Conservation (phyloP, 2,329 filamentous ascomycete species). For the Alternaria longipes region DNA sequence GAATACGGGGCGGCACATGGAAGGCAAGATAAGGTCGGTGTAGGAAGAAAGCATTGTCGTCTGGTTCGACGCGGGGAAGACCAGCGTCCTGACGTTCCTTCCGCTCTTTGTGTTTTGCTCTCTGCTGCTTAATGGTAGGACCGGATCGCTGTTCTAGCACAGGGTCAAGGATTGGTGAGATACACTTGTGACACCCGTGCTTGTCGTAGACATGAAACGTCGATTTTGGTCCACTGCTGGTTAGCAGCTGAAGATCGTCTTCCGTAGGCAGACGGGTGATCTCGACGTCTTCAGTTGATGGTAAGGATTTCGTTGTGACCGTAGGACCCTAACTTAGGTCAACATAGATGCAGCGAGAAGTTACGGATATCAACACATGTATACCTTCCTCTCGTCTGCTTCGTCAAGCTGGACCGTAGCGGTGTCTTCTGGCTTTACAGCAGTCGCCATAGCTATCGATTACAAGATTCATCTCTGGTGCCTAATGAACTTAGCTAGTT, state of each 20-base stretch:
- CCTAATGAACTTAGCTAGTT: neutral
- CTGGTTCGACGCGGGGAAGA: conserved; percentile 6
- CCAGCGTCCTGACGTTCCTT: conserved; percentile 20
- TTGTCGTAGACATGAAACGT: conserved; percentile 8
- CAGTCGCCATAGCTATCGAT: neutral
- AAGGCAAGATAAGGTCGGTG: conserved; percentile 44
- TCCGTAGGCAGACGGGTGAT: neutral
- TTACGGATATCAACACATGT: neutral
- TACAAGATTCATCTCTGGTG: neutral
- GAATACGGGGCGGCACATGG: conserved; percentile 38
- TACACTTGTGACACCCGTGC: neutral
- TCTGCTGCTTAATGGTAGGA: conserved; percentile 22
- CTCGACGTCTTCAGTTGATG: neutral
- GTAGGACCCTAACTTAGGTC: neutral
- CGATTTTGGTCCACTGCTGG: neutral
- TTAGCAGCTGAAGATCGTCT: neutral
- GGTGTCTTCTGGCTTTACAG: neutral
- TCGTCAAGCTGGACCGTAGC: neutral
- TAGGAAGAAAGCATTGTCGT: conserved; percentile 37
- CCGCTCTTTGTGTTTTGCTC: conserved; percentile 15
- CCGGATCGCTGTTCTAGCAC: conserved; percentile 7
- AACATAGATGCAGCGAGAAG: neutral
- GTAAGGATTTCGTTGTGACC: neutral
- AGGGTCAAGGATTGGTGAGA: neutral
- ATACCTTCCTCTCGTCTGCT: neutral